A percentile compares a stretch with the other conserved stretches of the same genome.
phyloP scores from a whole-genome alignment of 1,284 basidiomycete species.

The Phylloporus gajari region DNA sequence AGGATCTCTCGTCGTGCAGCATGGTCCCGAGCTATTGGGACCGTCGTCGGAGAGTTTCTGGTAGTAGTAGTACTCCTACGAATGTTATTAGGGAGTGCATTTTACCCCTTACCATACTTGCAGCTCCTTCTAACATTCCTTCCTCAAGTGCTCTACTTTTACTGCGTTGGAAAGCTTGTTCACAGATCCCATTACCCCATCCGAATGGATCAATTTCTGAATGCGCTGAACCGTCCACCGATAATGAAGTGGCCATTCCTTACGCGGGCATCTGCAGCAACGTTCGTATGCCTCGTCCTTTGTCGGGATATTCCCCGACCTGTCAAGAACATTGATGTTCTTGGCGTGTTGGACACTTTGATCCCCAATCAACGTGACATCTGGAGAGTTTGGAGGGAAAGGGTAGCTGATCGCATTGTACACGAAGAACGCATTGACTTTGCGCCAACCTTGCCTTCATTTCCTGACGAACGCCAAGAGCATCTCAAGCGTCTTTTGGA shows the following conservation, averaged over 20 bases:
- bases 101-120: too few species aligned
- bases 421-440: slow-evolving; percentile 25
- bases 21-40: too few species aligned
- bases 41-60: too few species aligned
- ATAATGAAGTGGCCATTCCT: slow-evolving; percentile 27
- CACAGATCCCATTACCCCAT: slow-evolving; percentile 30
- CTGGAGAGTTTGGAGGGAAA: slow-evolving; percentile 29
- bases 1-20: too few species aligned
- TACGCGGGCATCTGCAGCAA: slow-evolving; percentile 26
- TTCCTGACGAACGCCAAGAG: slow-evolving; percentile 23
- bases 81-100: too few species aligned
- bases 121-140: slow-evolving; percentile 13
- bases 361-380: slow-evolving; percentile 29
- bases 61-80: slow-evolving; percentile 6
- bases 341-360: slow-evolving; percentile 21
- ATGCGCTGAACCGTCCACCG: slow-evolving; percentile 17
- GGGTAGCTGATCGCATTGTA: slow-evolving; percentile 30
- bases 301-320: slow-evolving; percentile 26
- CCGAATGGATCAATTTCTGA: slow-evolving; percentile 21
- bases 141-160: slow-evolving; percentile 26
- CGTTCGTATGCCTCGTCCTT: slow-evolving; percentile 27
- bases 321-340: slow-evolving; percentile 18
- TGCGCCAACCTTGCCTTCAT: slow-evolving; percentile 31
- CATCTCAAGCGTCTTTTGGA: slow-evolving; percentile 27
- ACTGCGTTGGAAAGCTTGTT: slow-evolving; percentile 23